A percentile compares a stretch with the other conserved stretches of the same genome.
Conservation (phyloP, 2,329 filamentous ascomycete genomes). For the Calonectria hongkongensis region DNA sequence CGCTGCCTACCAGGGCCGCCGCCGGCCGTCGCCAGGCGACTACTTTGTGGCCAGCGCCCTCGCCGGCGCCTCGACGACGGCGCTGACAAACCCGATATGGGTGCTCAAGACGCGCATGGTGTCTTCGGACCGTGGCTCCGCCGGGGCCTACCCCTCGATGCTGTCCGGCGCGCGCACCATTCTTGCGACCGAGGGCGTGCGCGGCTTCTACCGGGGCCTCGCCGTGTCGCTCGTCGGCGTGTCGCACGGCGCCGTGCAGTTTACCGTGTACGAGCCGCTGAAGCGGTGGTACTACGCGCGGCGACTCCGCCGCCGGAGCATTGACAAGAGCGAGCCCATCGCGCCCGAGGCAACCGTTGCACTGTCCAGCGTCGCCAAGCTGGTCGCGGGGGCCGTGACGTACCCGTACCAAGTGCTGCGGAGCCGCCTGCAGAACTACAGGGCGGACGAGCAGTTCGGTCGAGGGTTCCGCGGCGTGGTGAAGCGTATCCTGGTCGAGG, state of each 20-base stretch:
- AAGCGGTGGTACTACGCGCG: slow-evolving; percentile 74
- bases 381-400: slow-evolving; percentile 90
- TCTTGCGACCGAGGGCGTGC: slow-evolving; percentile 80
- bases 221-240: slow-evolving; percentile 90
- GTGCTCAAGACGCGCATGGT: slow-evolving; percentile 99
- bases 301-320: slow-evolving; percentile 51
- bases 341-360: slow-evolving; percentile 86
- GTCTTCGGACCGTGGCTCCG: slow-evolving; percentile 83
- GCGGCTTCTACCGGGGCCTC: slow-evolving; percentile 92
- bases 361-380: slow-evolving; percentile 87
- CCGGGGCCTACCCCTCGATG: slow-evolving; percentile 89
- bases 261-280: slow-evolving; percentile 90
- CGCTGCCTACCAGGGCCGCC: slow-evolving; percentile 49
- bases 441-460: slow-evolving; percentile 84
- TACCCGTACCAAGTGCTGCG: slow-evolving; percentile 97
- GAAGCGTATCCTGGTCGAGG: slow-evolving; percentile 83
- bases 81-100: slow-evolving; percentile 96
- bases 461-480: slow-evolving; percentile 83
- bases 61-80: slow-evolving; percentile 83
- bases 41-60: slow-evolving; percentile 87
- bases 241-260: slow-evolving; percentile 94
- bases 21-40: slow-evolving; percentile 73
- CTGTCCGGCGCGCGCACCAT: slow-evolving; percentile 81
- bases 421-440: slow-evolving; percentile 91
- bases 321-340: slow-evolving; percentile 61